Base-by-base conservation (phyloP, 257 asterid species). In the Solanum corneliomulleri region DNA sequence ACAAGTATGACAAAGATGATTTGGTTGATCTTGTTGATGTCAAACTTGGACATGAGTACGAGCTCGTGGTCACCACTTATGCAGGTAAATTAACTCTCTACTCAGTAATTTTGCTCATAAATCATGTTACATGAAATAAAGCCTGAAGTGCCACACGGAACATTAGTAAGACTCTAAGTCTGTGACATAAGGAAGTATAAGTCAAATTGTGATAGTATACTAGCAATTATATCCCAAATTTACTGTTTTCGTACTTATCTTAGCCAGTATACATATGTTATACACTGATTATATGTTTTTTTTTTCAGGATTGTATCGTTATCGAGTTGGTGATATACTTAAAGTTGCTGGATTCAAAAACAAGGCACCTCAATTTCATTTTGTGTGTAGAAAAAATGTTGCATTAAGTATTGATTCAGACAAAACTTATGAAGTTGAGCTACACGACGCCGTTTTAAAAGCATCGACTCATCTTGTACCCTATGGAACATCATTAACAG, bases 271-370 rank as follows among this genome's bases (percentile, higher is more conserved):
- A 69, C 11, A 29, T 69, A 15, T 8, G 37, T 31, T 69, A 69
- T 69, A 69, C 7, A 31, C 42, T 31, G 11, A 68, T 69, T 69
- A 69, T 15, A 69, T 0, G 10, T 4, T 29, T 0, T 13, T 2
- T 23, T 47, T 15, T 18, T 52, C 90, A 2, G 93, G 93, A 23
- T 52, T 91, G 69, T 90, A 90, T 80, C 92, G 93, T 5, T 91
- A 91, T 89, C 86, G 91, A 4, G 91, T 91, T 23, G 93, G 93
- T 10, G 93, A 91, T 71, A 87, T 91, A 37, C 92, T 91, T 45
- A 89, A 88, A 37, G 93, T 91, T 66, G 89, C 91, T 7, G 92
- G 85, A 7, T 91, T 89, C 76, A 87, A 91, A 87, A 90, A 91
- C 90, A 86, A 87, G 39, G 89, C 92, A 3, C 93, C 93, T 0